Evolutionary conservation across 176 grass and related monocot species (phyloP).

Genomic region (Eremochloa ophiuroides): DNA sequence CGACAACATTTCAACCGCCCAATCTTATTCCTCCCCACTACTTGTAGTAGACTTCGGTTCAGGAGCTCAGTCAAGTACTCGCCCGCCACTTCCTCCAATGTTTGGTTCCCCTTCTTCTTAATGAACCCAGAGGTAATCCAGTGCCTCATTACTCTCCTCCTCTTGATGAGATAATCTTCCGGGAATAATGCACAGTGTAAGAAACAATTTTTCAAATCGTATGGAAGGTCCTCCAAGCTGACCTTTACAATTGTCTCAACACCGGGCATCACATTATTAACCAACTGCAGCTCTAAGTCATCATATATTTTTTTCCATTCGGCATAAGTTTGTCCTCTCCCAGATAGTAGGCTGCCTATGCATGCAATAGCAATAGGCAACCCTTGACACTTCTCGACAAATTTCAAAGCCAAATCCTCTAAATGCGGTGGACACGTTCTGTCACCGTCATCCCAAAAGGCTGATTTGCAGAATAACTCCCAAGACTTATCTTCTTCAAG

Average conservation of each 20-base stretch:
- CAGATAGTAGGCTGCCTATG: too few species aligned
- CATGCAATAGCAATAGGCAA: too few species aligned
- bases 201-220: not conserved
- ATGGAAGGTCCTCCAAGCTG: too few species aligned
- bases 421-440: conserved; percentile 9
- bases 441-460: conserved; percentile 10
- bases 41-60: conserved; percentile 29
- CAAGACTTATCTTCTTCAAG: conserved; percentile 9
- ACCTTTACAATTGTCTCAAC: too few species aligned
- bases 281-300: too few species aligned
- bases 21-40: not conserved
- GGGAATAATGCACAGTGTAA: not conserved
- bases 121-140: conserved; percentile 6
- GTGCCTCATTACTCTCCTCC: not conserved
- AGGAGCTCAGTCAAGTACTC: conserved; percentile 31
- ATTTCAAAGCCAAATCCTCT: not conserved
- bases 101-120: not conserved
- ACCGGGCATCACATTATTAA: too few species aligned
- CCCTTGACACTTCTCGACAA: conserved; percentile 24
- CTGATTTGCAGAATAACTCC: conserved; percentile 33
- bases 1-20: conserved; percentile 10
- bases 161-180: not conserved
- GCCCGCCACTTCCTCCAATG: conserved; percentile 44
- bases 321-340: too few species aligned
- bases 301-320: too few species aligned